Conservation (phyloP, 331 rosid genomes). For the Malus hybrid region DNA sequence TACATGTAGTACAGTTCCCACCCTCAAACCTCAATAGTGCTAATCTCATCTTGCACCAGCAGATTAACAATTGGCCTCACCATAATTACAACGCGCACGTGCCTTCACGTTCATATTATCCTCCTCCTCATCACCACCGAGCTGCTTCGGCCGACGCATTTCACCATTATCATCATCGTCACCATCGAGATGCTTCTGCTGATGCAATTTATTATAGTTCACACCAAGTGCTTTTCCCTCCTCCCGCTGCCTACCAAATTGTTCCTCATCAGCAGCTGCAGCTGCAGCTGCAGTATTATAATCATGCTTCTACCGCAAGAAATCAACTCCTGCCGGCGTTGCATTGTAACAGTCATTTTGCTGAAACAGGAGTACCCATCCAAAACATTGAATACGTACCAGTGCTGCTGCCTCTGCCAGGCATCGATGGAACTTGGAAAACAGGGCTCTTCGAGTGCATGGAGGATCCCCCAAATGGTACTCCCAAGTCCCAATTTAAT, state of each 20-base stretch:
- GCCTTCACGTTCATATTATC: background rate
- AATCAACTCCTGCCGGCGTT: background rate
- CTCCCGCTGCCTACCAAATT: slow-evolving; percentile 11
- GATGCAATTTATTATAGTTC: background rate
- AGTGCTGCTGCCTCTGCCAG: background rate
- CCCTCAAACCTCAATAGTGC: background rate
- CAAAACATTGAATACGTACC: background rate
- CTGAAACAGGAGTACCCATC: slow-evolving; percentile 6
- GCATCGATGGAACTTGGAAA: background rate
- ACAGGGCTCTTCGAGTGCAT: slow-evolving; percentile 1
- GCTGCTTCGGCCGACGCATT: background rate
- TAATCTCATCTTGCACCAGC: background rate
- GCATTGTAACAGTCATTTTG: background rate
- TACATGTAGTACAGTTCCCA: background rate
- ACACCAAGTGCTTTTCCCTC: background rate
- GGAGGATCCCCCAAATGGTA: background rate
- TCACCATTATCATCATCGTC: background rate
- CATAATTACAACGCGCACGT: background rate
- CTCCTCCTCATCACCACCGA: background rate
- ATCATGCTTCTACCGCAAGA: background rate
- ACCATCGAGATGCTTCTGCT: background rate
- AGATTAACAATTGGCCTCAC: background rate
- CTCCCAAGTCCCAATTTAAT: background rate
- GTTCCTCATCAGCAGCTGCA: background rate
- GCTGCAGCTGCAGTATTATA: background rate